Evolutionary conservation across 495 filamentous ascomycete species (phyloP).

Genomic region (Xylaria nigripes): DNA sequence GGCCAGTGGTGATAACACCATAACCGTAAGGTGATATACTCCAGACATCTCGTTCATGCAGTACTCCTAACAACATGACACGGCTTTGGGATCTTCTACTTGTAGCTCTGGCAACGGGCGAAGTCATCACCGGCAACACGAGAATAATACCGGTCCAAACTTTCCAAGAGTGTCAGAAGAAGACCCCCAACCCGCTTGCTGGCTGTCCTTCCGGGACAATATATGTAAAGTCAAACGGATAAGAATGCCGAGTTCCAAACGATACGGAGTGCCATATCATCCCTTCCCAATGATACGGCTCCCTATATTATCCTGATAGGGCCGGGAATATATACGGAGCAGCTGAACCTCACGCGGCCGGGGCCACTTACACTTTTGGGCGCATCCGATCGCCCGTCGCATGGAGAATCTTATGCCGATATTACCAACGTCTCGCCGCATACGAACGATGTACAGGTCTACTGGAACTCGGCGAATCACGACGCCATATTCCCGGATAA

Average conservation of each 20-base stretch:
- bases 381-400: constrained; percentile 36
- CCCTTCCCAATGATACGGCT: constrained; percentile 44
- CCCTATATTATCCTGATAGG: constrained; percentile 47
- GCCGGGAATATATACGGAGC: constrained; percentile 49
- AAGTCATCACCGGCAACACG: not conserved
- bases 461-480: constrained; percentile 35
- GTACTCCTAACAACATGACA: not conserved
- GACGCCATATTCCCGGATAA: constrained; percentile 44
- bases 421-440: constrained; percentile 29
- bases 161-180: constrained; percentile 15
- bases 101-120: not conserved
- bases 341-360: constrained; percentile 51
- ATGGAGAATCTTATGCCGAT: constrained; percentile 41
- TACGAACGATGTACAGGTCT: constrained; percentile 17
- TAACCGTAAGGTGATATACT: too few species aligned
- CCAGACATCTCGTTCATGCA: too few species aligned
- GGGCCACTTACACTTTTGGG: constrained; percentile 50
- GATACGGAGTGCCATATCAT: constrained; percentile 46
- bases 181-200: constrained; percentile 25
- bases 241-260: constrained; percentile 35
- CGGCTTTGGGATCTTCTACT: not conserved
- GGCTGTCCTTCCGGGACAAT: constrained; percentile 44
- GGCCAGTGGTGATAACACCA: not conserved
- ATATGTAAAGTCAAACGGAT: constrained; percentile 34
- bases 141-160: constrained; percentile 19